Conservation (phyloP, 306 rosid genomes). For the Trifolium fragiferum region DNA sequence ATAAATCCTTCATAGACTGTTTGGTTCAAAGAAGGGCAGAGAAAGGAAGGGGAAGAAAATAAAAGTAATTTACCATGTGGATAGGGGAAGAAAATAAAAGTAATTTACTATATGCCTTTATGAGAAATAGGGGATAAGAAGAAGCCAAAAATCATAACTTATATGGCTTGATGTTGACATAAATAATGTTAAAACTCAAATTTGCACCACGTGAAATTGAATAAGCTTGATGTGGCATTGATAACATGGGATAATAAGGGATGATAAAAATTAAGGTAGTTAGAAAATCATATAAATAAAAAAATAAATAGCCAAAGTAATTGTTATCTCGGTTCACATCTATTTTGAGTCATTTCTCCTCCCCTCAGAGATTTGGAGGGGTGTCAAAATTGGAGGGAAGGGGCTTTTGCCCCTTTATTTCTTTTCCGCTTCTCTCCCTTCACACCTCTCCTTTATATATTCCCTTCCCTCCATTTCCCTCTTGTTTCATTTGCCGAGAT, state of each 20-base stretch:
- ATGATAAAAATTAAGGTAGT: conserved; percentile 1
- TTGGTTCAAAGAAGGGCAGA: conserved; percentile 7
- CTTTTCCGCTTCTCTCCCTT: background rate
- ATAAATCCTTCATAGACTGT: conserved; percentile 8
- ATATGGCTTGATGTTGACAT: conserved; percentile 3
- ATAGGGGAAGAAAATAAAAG: too few relatives aligned
- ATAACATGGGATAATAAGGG: background rate
- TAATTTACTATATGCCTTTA: background rate
- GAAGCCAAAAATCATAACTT: background rate
- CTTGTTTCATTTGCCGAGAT: background rate
- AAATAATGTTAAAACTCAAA: background rate
- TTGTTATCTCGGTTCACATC: background rate
- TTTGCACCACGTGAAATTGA: background rate
- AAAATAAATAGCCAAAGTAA: background rate
- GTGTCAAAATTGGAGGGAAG: background rate
- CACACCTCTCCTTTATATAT: background rate
- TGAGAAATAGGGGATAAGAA: background rate
- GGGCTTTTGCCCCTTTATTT: background rate
- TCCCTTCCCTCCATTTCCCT: conserved; percentile 1
- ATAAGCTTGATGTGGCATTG: background rate
- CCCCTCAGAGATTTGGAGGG: background rate
- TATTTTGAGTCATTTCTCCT: background rate
- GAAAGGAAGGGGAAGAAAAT: conserved; percentile 1
- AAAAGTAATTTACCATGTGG: background rate
- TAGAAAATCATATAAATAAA: background rate